Percentiles rank a stretch among this genome's conserved stretches.
phyloP scores from a whole-genome alignment of 257 asterid genomes.

The Solanum chmielewskii region DNA sequence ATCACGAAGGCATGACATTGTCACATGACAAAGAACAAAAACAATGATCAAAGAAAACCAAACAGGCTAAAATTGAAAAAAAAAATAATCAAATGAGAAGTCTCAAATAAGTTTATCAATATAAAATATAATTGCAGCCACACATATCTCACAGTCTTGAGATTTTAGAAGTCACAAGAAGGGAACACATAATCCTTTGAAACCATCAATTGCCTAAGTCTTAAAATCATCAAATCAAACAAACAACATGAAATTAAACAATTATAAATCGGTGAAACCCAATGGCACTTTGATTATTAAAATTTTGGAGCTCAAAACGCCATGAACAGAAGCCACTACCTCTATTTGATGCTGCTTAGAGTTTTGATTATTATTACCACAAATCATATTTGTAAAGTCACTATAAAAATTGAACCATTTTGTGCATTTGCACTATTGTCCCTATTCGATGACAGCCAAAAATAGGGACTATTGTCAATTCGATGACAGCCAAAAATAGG shows the following conservation, averaged over 20 bases:
- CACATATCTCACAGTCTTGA: not conserved
- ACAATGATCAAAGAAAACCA: not conserved
- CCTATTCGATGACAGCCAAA: not conserved
- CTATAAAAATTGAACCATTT: slow-evolving; percentile 40
- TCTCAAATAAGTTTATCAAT: not conserved
- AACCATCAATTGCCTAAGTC: not conserved
- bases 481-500: slow-evolving; percentile 1
- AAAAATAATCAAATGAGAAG: not conserved
- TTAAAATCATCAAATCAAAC: not conserved
- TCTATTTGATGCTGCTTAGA: slow-evolving; percentile 35
- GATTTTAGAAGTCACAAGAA: not conserved
- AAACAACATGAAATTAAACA: not conserved
- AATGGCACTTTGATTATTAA: slow-evolving; percentile 33
- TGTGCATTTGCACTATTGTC: not conserved
- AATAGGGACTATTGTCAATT: slow-evolving; percentile 39
- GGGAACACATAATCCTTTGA: not conserved
- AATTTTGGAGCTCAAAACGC: slow-evolving; percentile 34
- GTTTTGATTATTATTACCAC: not conserved
- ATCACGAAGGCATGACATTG: not conserved
- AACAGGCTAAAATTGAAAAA: not conserved
- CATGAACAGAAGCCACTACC: slow-evolving; percentile 29
- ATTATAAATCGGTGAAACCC: slow-evolving; percentile 6
- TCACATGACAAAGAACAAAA: not conserved
- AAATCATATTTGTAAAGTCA: slow-evolving; percentile 39
- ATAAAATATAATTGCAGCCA: not conserved